A percentile compares a stretch with the other conserved stretches of the same genome.
phyloP scores from a whole-genome alignment of 106 monocot species.

The Dendrobium huoshanense region DNA sequence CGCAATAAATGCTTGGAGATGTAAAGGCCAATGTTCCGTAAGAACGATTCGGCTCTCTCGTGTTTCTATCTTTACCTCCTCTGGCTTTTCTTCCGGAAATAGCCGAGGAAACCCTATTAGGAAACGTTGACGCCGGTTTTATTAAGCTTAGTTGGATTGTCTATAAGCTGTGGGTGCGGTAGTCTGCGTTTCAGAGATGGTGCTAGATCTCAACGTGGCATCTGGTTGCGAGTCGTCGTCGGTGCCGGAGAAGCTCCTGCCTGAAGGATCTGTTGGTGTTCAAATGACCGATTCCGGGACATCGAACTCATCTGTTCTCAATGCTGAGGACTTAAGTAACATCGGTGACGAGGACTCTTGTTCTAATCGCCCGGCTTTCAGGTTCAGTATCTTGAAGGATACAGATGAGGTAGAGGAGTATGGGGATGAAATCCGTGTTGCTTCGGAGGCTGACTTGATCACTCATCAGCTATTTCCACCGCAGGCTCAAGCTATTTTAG shows the following conservation, averaged over 20 bases:
- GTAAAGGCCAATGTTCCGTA: slow-evolving; percentile 26
- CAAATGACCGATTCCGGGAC: slow-evolving; percentile 45
- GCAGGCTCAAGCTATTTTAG: neutral
- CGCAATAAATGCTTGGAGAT: slow-evolving; percentile 1
- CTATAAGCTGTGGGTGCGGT: too few species aligned
- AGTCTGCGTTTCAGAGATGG: neutral
- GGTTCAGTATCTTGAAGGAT: slow-evolving; percentile 49
- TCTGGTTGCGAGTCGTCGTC: slow-evolving; percentile 14
- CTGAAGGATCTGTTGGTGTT: slow-evolving; percentile 3
- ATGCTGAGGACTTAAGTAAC: slow-evolving; percentile 39
- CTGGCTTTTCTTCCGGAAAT: slow-evolving; percentile 26
- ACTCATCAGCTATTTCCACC: slow-evolving; percentile 30
- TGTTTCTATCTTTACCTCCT: slow-evolving; percentile 36
- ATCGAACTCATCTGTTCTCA: slow-evolving; percentile 74
- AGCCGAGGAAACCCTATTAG: neutral
- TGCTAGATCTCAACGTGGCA: slow-evolving; percentile 21
- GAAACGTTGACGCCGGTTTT: neutral
- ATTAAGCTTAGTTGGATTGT: neutral
- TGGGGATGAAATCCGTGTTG: slow-evolving; percentile 5
- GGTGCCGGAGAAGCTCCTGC: neutral
- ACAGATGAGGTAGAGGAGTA: slow-evolving; percentile 16
- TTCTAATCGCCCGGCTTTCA: slow-evolving; percentile 27
- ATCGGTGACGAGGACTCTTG: slow-evolving; percentile 45
- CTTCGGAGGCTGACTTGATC: neutral
- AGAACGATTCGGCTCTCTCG: slow-evolving; percentile 38